A percentile compares a stretch with the other conserved stretches of the same genome.
phyloP scores from a whole-genome alignment of 495 filamentous ascomycete species.

The Podospora australis region DNA sequence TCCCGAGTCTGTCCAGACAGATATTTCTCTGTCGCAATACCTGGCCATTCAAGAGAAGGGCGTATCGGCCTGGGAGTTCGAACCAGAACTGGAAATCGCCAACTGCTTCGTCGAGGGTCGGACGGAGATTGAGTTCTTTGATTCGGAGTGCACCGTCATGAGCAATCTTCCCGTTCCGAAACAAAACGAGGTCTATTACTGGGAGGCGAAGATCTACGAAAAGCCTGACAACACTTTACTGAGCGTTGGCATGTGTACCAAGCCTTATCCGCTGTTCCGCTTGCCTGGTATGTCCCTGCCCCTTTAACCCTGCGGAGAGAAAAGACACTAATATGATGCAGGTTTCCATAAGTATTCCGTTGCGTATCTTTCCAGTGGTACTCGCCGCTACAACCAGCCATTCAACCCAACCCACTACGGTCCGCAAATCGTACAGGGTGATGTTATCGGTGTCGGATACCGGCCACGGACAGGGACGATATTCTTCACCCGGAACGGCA shows the following conservation, averaged over 20 bases:
- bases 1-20: conserved; percentile 89
- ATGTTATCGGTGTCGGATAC: conserved; percentile 95
- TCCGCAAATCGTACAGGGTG: conserved; percentile 78
- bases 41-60: conserved; percentile 98
- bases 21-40: conserved; percentile 96
- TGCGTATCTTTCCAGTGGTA: conserved; percentile 81
- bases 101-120: conserved; percentile 97
- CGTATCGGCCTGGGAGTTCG: conserved; percentile 97
- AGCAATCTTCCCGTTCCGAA: conserved; percentile 95
- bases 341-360: conserved; percentile 88
- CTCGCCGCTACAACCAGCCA: conserved; percentile 85
- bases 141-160: conserved; percentile 94
- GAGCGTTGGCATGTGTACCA: conserved; percentile 88
- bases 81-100: conserved; percentile 94
- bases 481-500: conserved; percentile 97
- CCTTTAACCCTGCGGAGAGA: too few species aligned
- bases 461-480: conserved; percentile 88
- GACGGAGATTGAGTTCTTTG: conserved; percentile 98
- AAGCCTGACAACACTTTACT: conserved; percentile 83
- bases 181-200: conserved; percentile 98
- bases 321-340: too few species aligned
- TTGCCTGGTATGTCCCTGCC: conserved; percentile 83
- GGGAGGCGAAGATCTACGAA: conserved; percentile 97
- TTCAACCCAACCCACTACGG: conserved; percentile 74
- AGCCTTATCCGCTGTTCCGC: conserved; percentile 91